phyloP scores from a whole-genome alignment of 1,284 basidiomycete genomes.

The Boletellus sp. region DNA sequence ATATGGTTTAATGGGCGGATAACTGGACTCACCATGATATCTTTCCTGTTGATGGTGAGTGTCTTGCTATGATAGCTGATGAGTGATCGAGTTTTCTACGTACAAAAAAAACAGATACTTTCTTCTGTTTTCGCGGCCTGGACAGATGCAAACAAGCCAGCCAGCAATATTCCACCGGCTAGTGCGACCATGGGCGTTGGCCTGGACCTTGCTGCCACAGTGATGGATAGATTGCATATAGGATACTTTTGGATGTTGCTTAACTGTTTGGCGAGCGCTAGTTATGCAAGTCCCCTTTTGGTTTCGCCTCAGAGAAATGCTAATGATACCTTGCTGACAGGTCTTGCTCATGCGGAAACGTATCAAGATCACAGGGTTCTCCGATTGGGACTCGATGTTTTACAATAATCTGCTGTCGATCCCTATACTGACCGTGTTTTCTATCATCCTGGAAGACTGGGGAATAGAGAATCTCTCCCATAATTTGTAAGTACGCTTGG shows the following conservation, averaged over 20 bases:
- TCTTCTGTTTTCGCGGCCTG: constrained; percentile 97
- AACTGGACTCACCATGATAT: constrained; percentile 82
- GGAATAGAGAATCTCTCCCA: constrained; percentile 68
- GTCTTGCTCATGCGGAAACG: constrained; percentile 95
- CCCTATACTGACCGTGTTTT: constrained; percentile 83
- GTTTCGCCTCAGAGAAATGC: constrained; percentile 7
- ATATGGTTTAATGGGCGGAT: constrained; percentile 94
- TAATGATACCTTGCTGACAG: constrained; percentile 37
- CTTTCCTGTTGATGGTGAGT: constrained; percentile 90
- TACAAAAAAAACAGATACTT: constrained; percentile 56
- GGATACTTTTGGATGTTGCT: constrained; percentile 97
- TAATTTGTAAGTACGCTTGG: constrained; percentile 75
- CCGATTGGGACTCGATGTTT: constrained; percentile 99
- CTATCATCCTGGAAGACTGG: constrained; percentile 91
- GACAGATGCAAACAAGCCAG: constrained; percentile 71
- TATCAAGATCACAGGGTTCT: constrained; percentile 97
- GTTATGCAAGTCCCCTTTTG: constrained; percentile 66
- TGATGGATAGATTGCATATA: constrained; percentile 61
- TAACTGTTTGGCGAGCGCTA: constrained; percentile 90
- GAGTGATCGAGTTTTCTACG: not conserved
- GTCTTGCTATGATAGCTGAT: constrained; percentile 3
- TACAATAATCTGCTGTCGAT: constrained; percentile 98
- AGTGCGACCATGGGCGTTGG: constrained; percentile 41
- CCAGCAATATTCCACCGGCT: constrained; percentile 38
- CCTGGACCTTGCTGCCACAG: constrained; percentile 45